These are phyloP conservation scores for Cucurbita maxima DNA, from an alignment of 306 rosid genomes.

Conservation along the genomic window DNA sequence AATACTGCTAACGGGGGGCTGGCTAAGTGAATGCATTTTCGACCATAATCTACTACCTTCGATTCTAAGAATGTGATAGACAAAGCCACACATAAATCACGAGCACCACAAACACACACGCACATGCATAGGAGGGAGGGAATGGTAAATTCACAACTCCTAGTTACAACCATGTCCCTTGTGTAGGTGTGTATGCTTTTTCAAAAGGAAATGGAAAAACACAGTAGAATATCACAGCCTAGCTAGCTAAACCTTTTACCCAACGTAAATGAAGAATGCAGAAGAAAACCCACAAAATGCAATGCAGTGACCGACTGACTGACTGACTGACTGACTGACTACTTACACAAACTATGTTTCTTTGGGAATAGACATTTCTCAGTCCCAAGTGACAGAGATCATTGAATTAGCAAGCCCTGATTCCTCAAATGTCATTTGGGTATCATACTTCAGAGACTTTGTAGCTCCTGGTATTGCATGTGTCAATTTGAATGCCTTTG, in stretches of 20 bases:
- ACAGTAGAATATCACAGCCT: background rate
- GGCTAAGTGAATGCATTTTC: background rate
- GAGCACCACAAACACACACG: background rate
- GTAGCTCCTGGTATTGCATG: conserved; percentile 88
- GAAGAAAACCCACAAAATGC: background rate
- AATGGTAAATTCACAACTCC: background rate
- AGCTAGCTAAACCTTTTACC: background rate
- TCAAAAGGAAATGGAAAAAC: background rate
- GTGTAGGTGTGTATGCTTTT: background rate
- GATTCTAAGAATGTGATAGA: background rate
- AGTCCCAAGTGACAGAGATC: conserved; percentile 88
- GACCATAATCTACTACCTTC: background rate
- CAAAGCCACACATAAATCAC: background rate
- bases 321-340: background rate
- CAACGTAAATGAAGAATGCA: background rate
- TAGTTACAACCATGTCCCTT: background rate
- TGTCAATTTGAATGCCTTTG: conserved; percentile 48
- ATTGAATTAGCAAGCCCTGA: conserved; percentile 92
- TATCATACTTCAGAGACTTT: conserved; percentile 44
- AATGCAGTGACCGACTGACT: background rate
- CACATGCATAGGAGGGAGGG: background rate
- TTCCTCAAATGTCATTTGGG: conserved; percentile 44
- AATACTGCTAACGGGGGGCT: background rate
- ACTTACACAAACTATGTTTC: background rate
- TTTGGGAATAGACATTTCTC: conserved; percentile 7